Evolutionary conservation across 2,329 filamentous ascomycete genomes (phyloP), one percentile per base, ranked within the genome.

Genomic region (Alternaria angustiovoidea): DNA sequence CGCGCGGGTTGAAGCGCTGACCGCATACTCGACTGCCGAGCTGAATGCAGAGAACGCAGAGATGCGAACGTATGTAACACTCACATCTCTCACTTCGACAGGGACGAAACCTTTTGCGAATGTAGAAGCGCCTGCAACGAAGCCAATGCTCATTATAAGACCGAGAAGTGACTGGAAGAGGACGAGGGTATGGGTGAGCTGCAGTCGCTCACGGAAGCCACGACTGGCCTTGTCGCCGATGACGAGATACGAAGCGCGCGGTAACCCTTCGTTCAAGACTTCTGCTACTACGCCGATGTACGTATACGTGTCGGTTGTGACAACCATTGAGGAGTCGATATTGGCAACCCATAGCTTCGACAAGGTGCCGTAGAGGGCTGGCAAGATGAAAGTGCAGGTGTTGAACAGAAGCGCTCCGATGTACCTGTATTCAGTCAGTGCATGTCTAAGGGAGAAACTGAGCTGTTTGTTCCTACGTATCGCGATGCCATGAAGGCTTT

Each of bases 231-330:
- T 84, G 75, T 92, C 88, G 7, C 88, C 89, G 57, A 92, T 91
- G 57, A 91, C 84, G 6, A 88, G 81, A 86, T 88, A 93, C 0
- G 88, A 83, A 0, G 89, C 87, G 22, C 89, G 83, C 0, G 89
- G 89, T 0, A 93, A 84, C 0, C 90, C 89, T 72, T 93, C 90
- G 64, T 92, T 92, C 16, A 93, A 75, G 0, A 91, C 88, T 71
- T 92, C 88, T 1, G 85, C 86, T 0, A 91, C 81, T 0, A 88
- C 84, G 20, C 85, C 83, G 60, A 92, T 90, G 73, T 92, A 92
- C 0, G 88, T 91, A 75, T 90, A 91, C 0, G 84, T 80, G 59
- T 91, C 88, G 0, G 87, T 90, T 0, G 87, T 89, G 18, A 85
- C 87, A 1, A 91, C 86, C 62, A 86, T 80, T 1, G 82, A 85